A percentile compares a stretch with the other conserved stretches of the same genome.
Conservation (phyloP, 352 stramenopile genomes). For the Plasmopara halstedii region DNA sequence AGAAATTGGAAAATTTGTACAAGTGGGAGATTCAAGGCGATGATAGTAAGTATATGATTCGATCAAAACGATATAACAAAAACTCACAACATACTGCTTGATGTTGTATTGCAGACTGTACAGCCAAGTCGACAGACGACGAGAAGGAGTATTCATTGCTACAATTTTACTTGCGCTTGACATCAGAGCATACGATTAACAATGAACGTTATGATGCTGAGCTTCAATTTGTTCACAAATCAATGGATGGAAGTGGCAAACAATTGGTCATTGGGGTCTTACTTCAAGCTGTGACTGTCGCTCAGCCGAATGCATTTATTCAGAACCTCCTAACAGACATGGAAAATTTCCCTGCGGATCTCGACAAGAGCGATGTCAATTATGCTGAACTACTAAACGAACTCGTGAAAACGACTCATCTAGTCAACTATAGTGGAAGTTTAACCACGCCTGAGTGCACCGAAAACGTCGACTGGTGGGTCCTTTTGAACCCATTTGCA, state of each 20-base stretch:
- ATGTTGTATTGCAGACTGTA: slow-evolving; percentile 28
- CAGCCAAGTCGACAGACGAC: slow-evolving; percentile 37
- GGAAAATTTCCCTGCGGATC: slow-evolving; percentile 1
- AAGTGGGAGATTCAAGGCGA: slow-evolving; percentile 46
- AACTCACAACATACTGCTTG: not conserved
- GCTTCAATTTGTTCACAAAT: slow-evolving; percentile 47
- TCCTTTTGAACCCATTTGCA: slow-evolving; percentile 46
- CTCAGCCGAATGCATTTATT: slow-evolving; percentile 33
- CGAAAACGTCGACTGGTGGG: slow-evolving; percentile 55
- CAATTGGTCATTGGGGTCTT: slow-evolving; percentile 38
- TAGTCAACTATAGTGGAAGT: slow-evolving; percentile 62
- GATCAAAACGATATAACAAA: not conserved
- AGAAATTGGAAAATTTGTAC: slow-evolving; percentile 53
- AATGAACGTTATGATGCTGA: slow-evolving; percentile 36
- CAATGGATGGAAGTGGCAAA: slow-evolving; percentile 15
- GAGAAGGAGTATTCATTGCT: slow-evolving; percentile 36
- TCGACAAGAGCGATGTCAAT: slow-evolving; percentile 26
- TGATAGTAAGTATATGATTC: slow-evolving; percentile 15
- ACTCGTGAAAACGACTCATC: slow-evolving; percentile 40
- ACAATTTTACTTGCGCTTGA: slow-evolving; percentile 49
- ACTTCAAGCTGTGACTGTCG: slow-evolving; percentile 7
- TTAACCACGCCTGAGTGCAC: slow-evolving; percentile 50
- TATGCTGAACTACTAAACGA: slow-evolving; percentile 50
- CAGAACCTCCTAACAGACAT: slow-evolving; percentile 39
- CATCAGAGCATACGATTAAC: slow-evolving; percentile 41